Conservation (phyloP, 176 grass and related monocot species). For the Panicum miliaceum region DNA sequence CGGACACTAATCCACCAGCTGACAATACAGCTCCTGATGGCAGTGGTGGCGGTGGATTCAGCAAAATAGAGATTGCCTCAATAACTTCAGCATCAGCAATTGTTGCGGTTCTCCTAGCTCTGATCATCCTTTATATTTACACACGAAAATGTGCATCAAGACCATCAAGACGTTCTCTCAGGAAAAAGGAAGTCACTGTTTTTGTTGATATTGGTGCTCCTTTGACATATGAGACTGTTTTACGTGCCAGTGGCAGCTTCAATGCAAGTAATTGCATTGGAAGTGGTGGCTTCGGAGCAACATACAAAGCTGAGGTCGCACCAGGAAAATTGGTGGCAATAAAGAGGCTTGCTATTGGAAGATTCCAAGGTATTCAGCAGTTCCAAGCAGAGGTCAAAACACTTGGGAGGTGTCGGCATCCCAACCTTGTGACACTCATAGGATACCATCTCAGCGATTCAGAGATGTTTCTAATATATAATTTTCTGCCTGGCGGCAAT, state of each 20-base stretch:
- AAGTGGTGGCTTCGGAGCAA: conserved; percentile 94
- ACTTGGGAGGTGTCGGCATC: conserved; percentile 77
- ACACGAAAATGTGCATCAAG: conserved; percentile 77
- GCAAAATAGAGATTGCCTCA: conserved; percentile 93
- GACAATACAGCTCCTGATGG: conserved; percentile 37
- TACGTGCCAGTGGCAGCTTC: conserved; percentile 74
- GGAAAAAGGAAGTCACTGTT: conserved; percentile 72
- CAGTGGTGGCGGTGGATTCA: conserved; percentile 53
- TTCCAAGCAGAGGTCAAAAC: conserved; percentile 96
- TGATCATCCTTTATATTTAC: conserved; percentile 84
- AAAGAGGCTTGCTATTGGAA: conserved; percentile 89
- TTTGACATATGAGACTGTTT: conserved; percentile 86
- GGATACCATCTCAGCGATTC: conserved; percentile 79
- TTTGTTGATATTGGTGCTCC: conserved; percentile 87
- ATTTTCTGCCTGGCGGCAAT: conserved; percentile 92
- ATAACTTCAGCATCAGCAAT: conserved; percentile 92
- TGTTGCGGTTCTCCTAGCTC: conserved; percentile 86
- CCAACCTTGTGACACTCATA: conserved; percentile 90
- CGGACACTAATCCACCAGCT: conserved; percentile 43
- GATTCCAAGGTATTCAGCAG: conserved; percentile 90
- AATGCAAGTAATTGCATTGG: conserved; percentile 96
- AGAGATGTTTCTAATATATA: conserved; percentile 98
- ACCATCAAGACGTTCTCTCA: conserved; percentile 52
- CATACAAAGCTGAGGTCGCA: conserved; percentile 95
- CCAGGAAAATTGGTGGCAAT: conserved; percentile 89